Percentiles rank a stretch among this genome's conserved stretches.
These are phyloP conservation scores for Petunia hybrid DNA, from an alignment of 305 asterid species.

Conservation along the genomic window DNA sequence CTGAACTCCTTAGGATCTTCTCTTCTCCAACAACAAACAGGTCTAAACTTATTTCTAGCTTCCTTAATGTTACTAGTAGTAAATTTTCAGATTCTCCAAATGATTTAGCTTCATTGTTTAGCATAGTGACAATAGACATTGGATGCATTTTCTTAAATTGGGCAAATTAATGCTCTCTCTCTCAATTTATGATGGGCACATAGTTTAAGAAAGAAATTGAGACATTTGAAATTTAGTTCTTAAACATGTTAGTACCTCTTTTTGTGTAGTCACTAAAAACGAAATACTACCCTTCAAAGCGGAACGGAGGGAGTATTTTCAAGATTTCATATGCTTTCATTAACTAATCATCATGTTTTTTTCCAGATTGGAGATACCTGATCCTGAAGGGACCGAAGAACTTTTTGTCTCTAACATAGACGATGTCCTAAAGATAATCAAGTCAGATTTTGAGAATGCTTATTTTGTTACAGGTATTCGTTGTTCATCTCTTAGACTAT, in stretches of 20 bases:
- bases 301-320: background rate
- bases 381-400: constrained; percentile 42
- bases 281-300: background rate
- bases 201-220: background rate
- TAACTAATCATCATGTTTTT: constrained; percentile 10
- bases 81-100: background rate
- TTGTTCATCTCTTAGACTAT: constrained; percentile 10
- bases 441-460: constrained; percentile 71
- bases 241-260: background rate
- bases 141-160: background rate
- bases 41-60: constrained; percentile 33
- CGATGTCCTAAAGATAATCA: constrained; percentile 64
- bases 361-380: constrained; percentile 50
- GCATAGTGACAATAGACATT: background rate
- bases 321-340: background rate
- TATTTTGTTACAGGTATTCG: constrained; percentile 80
- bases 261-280: background rate
- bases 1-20: constrained; percentile 68
- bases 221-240: too few relatives aligned
- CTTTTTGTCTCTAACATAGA: constrained; percentile 53
- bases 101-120: background rate
- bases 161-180: background rate
- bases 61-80: background rate
- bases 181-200: background rate
- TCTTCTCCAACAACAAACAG: constrained; percentile 44